Conservation (phyloP, 768 basidiomycete genomes). For the Podaxis sp. region DNA sequence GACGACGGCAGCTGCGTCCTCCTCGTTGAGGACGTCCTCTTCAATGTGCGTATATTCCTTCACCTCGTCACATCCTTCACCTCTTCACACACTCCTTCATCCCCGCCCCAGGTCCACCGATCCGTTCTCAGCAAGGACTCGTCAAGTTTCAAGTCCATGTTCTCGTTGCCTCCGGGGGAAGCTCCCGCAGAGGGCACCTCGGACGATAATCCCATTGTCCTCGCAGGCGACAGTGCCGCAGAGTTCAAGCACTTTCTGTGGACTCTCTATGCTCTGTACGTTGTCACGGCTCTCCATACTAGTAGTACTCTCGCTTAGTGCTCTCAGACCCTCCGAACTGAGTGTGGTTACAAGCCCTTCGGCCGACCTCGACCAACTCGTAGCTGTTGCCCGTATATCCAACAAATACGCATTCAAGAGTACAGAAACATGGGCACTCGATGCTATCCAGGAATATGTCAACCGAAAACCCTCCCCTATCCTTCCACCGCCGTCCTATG, state of each 20-base stretch:
- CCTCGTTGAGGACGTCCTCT: slow-evolving; percentile 57
- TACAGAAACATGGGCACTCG: slow-evolving; percentile 70
- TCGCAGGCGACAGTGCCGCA: slow-evolving; percentile 55
- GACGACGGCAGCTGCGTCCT: slow-evolving; percentile 67
- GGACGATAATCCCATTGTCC: slow-evolving; percentile 61
- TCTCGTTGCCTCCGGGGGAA: slow-evolving; percentile 59
- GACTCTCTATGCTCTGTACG: slow-evolving; percentile 75
- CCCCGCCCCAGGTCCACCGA: slow-evolving; percentile 3
- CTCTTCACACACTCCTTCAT: background rate
- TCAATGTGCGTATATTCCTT: slow-evolving; percentile 47
- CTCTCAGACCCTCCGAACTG: slow-evolving; percentile 59
- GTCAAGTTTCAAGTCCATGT: slow-evolving; percentile 63
- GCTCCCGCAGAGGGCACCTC: slow-evolving; percentile 49
- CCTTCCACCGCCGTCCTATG: slow-evolving; percentile 36
- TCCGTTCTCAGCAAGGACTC: slow-evolving; percentile 53
- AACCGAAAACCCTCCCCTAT: slow-evolving; percentile 51
- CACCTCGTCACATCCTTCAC: background rate
- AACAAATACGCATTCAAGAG: slow-evolving; percentile 76
- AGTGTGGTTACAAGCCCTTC: slow-evolving; percentile 39
- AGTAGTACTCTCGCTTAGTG: background rate
- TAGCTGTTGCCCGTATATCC: slow-evolving; percentile 57
- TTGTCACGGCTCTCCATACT: slow-evolving; percentile 25
- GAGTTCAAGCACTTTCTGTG: slow-evolving; percentile 75
- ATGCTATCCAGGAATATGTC: slow-evolving; percentile 67
- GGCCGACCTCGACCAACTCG: slow-evolving; percentile 42